Percentiles rank a stretch among this genome's conserved stretches.
Conservation (phyloP, 257 asterid genomes). For the Knoxia roxburghii region DNA sequence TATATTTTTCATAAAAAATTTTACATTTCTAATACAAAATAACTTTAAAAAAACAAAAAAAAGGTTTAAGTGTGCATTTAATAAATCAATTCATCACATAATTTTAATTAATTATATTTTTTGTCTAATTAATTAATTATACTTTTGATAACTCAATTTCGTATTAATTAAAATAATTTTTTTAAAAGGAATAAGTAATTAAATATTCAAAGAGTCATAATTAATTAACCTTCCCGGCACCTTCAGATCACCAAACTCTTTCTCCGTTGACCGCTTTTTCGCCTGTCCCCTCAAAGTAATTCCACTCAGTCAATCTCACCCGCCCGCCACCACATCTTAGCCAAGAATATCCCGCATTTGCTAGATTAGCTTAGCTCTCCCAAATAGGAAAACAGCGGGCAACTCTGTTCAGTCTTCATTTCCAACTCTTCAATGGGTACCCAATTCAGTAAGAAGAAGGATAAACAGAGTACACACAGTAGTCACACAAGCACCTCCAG, state of each 20-base stretch:
- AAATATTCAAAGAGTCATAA: no score
- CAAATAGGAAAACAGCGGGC: background rate
- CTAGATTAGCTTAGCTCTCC: background rate
- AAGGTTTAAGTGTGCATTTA: no score
- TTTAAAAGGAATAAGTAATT: no score
- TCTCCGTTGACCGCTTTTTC: background rate
- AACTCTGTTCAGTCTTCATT: background rate
- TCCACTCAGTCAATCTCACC: background rate
- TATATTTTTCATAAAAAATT: no score
- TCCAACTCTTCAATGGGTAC: conserved; percentile 42
- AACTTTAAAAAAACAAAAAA: no score
- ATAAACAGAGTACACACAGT: conserved; percentile 19
- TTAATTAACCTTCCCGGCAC: no score
- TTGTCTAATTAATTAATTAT: no score
- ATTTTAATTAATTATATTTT: no score
- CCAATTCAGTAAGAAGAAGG: conserved; percentile 36
- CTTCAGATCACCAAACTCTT: background rate
- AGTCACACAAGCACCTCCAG: conserved; percentile 8
- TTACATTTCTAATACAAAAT: no score
- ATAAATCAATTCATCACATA: no score
- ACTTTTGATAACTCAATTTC: no score
- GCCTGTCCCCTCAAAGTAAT: background rate
- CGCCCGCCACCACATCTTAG: background rate
- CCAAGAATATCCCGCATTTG: background rate
- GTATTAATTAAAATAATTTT: no score